Conservation (phyloP, 208 protist genomes). For the Leishmania mexicana region DNA sequence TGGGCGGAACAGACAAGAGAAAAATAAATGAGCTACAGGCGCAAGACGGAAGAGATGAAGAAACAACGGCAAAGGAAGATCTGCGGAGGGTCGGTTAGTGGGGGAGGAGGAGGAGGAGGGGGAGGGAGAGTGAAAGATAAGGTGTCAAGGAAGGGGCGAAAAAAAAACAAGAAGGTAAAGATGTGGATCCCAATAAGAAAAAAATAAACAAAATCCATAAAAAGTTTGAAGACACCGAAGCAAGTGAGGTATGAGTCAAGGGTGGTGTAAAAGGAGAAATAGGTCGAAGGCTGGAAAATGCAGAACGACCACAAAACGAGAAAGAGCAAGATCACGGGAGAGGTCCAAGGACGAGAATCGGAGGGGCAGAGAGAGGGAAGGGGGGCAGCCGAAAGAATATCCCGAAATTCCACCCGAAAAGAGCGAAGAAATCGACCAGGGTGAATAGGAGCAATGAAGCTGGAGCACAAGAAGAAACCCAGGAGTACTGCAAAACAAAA, state of each 20-base stretch:
- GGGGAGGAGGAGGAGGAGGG: background rate
- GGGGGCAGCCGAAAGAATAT: background rate
- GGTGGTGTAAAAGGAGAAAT: background rate
- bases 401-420: background rate
- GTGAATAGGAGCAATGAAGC: background rate
- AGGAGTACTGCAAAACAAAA: background rate
- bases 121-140: background rate
- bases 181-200: constrained; percentile 2
- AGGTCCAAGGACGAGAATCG: background rate
- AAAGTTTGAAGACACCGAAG: background rate
- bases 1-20: background rate
- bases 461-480: background rate
- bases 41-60: background rate
- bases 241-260: background rate
- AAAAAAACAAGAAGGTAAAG: background rate
- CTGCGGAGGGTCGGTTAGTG: no score
- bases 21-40: background rate
- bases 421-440: background rate
- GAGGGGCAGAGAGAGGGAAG: background rate
- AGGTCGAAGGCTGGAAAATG: background rate
- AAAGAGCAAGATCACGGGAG: background rate
- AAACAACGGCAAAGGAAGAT: background rate
- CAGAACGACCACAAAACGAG: background rate
- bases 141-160: background rate
- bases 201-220: constrained; percentile 1